Evolutionary conservation across 1,284 basidiomycete species (phyloP).

Genomic region (Puccinia coronata): DNA sequence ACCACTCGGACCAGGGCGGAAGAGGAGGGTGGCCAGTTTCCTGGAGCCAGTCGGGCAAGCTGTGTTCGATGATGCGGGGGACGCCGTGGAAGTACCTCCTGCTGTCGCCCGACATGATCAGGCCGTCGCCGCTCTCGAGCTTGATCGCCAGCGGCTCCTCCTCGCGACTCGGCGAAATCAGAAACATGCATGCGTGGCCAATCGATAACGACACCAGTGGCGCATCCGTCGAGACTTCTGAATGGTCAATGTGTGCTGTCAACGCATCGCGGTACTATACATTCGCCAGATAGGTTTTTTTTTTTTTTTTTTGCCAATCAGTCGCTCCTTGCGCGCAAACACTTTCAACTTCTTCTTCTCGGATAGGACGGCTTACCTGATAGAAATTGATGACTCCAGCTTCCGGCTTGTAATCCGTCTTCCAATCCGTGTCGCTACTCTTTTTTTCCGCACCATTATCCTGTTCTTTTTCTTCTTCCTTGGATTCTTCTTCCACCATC

Average conservation of each 20-base stretch:
- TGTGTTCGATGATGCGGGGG: slow-evolving; percentile 41
- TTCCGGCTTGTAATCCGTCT: slow-evolving; percentile 26
- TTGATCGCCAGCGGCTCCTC: slow-evolving; percentile 34
- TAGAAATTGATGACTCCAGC: slow-evolving; percentile 47
- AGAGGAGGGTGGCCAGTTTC: background rate
- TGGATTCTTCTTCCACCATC: background rate
- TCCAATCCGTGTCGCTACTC: too few species aligned
- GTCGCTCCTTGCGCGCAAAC: too few species aligned
- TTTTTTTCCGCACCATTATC: too few species aligned
- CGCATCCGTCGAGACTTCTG: slow-evolving; percentile 29
- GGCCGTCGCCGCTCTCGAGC: slow-evolving; percentile 38
- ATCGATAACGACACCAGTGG: slow-evolving; percentile 40
- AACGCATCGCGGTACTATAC: slow-evolving; percentile 37
- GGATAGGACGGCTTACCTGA: slow-evolving; percentile 33
- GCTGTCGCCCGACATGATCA: slow-evolving; percentile 44
- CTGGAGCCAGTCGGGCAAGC: slow-evolving; percentile 24
- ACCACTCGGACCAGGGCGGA: slow-evolving; percentile 22
- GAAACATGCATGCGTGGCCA: slow-evolving; percentile 28
- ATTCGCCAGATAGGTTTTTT: too few species aligned
- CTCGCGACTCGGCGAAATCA: slow-evolving; percentile 24
- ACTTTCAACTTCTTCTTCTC: too few species aligned
- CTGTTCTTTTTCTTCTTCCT: background rate
- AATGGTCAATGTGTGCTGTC: slow-evolving; percentile 45
- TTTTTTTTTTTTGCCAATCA: too few species aligned
- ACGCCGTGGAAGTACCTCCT: slow-evolving; percentile 40